These are phyloP conservation scores for Pelagomonas calceolata DNA, from an alignment of 108 stramenopile genomes.

Conservation along the genomic window DNA sequence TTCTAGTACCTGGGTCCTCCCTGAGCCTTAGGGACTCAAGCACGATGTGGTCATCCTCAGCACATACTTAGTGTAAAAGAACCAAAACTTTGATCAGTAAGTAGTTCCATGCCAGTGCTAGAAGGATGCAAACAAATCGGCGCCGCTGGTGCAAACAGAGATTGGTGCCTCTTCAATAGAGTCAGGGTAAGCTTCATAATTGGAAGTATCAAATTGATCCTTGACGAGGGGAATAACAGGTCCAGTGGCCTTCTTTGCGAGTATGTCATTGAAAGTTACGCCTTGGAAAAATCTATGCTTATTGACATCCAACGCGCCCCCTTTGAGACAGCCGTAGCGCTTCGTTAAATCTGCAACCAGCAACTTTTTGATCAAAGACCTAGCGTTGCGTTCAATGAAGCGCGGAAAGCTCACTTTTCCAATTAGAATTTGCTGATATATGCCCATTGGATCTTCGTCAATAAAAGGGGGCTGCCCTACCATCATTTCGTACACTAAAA, in stretches of 20 bases:
- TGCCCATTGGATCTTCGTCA: conserved; percentile 65
- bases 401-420: conserved; percentile 61
- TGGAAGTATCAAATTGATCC: conserved; percentile 51
- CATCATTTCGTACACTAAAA: conserved; percentile 69
- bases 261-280: conserved; percentile 46
- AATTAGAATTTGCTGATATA: conserved; percentile 59
- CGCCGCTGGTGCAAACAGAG: conserved; percentile 7
- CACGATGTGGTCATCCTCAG: too few species aligned
- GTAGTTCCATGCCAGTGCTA: background rate
- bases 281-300: conserved; percentile 48
- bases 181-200: conserved; percentile 71
- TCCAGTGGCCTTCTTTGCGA: conserved; percentile 38
- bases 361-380: conserved; percentile 61
- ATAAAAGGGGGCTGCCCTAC: conserved; percentile 75
- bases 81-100: too few species aligned
- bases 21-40: too few species aligned
- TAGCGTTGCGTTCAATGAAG: conserved; percentile 57
- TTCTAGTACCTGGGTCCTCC: too few species aligned
- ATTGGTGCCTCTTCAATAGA: conserved; percentile 26
- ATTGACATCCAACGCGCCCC: conserved; percentile 60
- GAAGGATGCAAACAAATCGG: conserved; percentile 6
- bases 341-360: conserved; percentile 60
- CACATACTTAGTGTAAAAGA: too few species aligned
- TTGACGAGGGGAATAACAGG: conserved; percentile 57
- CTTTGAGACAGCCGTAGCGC: conserved; percentile 66